Evolutionary conservation across 192 early-diverging fungal genomes (phyloP).

Genomic region (Neocallimastix lanati): DNA sequence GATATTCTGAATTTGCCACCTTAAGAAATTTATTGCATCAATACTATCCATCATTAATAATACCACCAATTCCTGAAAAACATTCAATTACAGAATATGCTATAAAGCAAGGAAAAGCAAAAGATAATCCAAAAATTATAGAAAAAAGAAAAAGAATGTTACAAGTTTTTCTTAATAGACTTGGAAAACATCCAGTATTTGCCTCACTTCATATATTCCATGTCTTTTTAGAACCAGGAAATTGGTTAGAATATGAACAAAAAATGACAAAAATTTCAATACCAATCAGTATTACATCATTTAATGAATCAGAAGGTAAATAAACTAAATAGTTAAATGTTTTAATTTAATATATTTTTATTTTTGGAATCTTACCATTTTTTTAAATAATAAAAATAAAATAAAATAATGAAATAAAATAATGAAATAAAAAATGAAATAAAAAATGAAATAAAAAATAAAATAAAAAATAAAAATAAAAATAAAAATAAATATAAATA

Average conservation of each 20-base stretch:
- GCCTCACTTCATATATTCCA: slow-evolving; percentile 80
- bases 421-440: no score
- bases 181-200: slow-evolving; percentile 73
- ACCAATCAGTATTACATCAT: slow-evolving; percentile 11
- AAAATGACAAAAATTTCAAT: slow-evolving; percentile 19
- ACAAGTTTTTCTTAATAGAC: slow-evolving; percentile 80
- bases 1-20: slow-evolving; percentile 94
- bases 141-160: slow-evolving; percentile 82
- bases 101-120: slow-evolving; percentile 62
- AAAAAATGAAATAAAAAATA: no score
- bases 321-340: no score
- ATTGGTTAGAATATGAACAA: slow-evolving; percentile 37
- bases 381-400: no score
- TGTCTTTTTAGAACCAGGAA: slow-evolving; percentile 63
- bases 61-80: slow-evolving; percentile 95
- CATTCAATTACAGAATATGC: slow-evolving; percentile 60
- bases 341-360: no score
- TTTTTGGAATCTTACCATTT: no score
- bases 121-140: slow-evolving; percentile 79
- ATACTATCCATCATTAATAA: slow-evolving; percentile 70
- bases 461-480: no score
- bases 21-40: slow-evolving; percentile 55
- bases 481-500: no score
- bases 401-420: no score
- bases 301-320: not conserved